These are phyloP conservation scores for Carex kokanica DNA, from an alignment of 176 grass and related monocot genomes.

Conservation along the genomic window DNA sequence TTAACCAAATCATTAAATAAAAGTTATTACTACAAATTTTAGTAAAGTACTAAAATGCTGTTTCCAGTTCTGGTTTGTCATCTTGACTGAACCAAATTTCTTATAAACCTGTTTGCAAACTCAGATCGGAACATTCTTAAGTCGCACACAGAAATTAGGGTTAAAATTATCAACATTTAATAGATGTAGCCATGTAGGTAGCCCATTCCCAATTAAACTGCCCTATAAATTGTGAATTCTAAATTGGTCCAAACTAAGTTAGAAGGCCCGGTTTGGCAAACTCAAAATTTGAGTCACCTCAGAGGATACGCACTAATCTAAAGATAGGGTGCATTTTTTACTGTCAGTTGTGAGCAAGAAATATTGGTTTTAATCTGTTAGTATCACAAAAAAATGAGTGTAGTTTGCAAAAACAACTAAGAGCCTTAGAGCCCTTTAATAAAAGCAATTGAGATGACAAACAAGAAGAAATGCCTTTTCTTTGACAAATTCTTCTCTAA, in stretches of 20 bases:
- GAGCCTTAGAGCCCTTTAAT: not conserved
- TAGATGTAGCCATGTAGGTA: not conserved
- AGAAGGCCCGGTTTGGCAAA: too few species aligned
- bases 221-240: too few species aligned
- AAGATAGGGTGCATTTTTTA: not conserved
- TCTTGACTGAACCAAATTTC: not conserved
- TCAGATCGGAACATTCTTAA: not conserved
- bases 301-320: not conserved
- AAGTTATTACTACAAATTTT: not conserved
- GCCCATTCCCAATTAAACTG: too few species aligned
- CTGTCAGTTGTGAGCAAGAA: not conserved
- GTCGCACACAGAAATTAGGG: not conserved
- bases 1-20: not conserved
- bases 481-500: slow-evolving; percentile 74
- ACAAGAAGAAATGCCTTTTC: slow-evolving; percentile 49
- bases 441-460: not conserved
- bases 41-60: not conserved
- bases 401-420: not conserved
- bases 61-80: not conserved
- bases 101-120: not conserved
- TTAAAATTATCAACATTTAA: not conserved
- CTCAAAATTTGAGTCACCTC: too few species aligned
- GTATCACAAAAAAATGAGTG: not conserved
- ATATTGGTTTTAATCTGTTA: not conserved
- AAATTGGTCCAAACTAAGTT: too few species aligned